phyloP scores from a whole-genome alignment of 1,139 yeast species.

The Hansenula sp. region DNA sequence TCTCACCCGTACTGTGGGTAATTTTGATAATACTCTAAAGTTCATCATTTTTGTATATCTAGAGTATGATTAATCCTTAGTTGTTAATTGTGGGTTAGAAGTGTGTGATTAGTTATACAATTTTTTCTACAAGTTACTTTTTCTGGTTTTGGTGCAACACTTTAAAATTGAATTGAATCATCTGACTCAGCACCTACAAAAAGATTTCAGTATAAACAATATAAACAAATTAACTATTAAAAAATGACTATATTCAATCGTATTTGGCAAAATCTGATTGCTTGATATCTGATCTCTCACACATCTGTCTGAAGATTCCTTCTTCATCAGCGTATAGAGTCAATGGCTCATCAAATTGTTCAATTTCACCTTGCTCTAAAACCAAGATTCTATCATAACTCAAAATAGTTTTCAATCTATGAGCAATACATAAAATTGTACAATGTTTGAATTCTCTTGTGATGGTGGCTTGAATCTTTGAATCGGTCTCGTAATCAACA shows the following conservation, averaged over 20 bases:
- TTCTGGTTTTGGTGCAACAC: no score
- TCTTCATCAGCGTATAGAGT: slow-evolving; percentile 34
- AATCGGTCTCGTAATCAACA: slow-evolving; percentile 76
- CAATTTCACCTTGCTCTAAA: slow-evolving; percentile 56
- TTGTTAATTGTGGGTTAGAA: no score
- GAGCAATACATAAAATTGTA: slow-evolving; percentile 77
- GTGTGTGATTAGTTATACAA: no score
- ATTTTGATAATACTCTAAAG: background rate
- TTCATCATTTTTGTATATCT: background rate
- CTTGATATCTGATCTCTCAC: slow-evolving; percentile 48
- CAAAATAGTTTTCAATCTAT: slow-evolving; percentile 64
- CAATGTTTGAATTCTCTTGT: slow-evolving; percentile 56
- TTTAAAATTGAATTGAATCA: no score
- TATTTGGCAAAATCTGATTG: slow-evolving; percentile 30
- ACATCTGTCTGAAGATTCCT: slow-evolving; percentile 58
- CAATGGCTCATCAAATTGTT: slow-evolving; percentile 55
- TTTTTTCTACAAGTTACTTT: no score
- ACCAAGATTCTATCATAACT: slow-evolving; percentile 64
- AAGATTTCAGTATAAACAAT: no score
- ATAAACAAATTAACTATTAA: background rate
- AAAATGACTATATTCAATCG: no score
- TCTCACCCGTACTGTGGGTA: background rate
- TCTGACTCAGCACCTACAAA: no score
- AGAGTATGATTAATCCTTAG: background rate
- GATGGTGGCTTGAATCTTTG: slow-evolving; percentile 63